These are phyloP conservation scores for Phytophthora ramorum DNA, from an alignment of 352 stramenopile genomes.

Conservation along the genomic window DNA sequence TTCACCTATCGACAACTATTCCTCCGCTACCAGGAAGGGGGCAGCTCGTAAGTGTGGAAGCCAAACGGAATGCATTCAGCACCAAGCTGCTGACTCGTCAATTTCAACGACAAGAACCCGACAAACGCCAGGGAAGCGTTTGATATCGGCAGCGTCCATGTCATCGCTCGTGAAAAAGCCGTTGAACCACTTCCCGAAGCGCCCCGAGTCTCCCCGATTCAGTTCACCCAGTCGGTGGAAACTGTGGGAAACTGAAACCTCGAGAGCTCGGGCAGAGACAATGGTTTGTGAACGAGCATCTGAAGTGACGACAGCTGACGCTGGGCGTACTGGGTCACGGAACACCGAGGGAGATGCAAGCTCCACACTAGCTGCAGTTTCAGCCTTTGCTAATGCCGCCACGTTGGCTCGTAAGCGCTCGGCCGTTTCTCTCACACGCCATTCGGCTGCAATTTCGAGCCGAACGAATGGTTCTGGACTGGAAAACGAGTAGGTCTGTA, in stretches of 20 bases:
- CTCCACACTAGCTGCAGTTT: slow-evolving; percentile 54
- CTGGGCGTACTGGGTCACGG: not conserved
- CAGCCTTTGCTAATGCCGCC: slow-evolving; percentile 56
- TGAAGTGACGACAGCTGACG: not conserved
- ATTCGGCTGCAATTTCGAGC: slow-evolving; percentile 43
- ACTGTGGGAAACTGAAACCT: slow-evolving; percentile 25
- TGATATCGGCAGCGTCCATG: slow-evolving; percentile 31
- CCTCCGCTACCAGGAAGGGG: slow-evolving; percentile 22
- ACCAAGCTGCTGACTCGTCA: not conserved
- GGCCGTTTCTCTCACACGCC: slow-evolving; percentile 54
- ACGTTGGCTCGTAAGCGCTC: slow-evolving; percentile 62
- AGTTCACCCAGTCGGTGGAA: slow-evolving; percentile 36
- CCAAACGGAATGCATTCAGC: slow-evolving; percentile 4
- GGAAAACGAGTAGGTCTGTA: slow-evolving; percentile 18
- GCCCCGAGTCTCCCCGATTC: slow-evolving; percentile 15
- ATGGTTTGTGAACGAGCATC: slow-evolving; percentile 25
- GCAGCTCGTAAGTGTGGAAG: slow-evolving; percentile 8
- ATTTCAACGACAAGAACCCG: slow-evolving; percentile 1
- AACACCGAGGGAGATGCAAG: slow-evolving; percentile 20
- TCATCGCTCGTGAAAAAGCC: slow-evolving; percentile 29
- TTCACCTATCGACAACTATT: slow-evolving; percentile 13
- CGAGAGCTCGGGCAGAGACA: slow-evolving; percentile 20
- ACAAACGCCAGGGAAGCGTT: slow-evolving; percentile 13
- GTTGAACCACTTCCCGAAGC: slow-evolving; percentile 1
- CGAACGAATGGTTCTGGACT: slow-evolving; percentile 19